Base-by-base conservation (phyloP, 1,284 basidiomycete species). In the Butyriboletus appendiculatus region DNA sequence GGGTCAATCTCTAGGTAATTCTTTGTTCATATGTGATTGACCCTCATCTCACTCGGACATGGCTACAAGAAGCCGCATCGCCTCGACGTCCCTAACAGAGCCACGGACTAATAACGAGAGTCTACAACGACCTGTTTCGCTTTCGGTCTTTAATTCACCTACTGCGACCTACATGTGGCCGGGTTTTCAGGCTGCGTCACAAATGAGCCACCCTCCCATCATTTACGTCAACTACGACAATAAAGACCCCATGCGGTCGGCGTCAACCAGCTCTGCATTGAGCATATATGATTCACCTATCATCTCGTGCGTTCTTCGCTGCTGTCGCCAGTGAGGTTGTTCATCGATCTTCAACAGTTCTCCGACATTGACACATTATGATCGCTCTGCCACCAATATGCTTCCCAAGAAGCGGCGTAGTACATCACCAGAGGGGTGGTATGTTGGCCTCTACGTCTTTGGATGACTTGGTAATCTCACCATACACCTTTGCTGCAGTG, bases 161-260 rank as follows among this genome's bases (percentile, higher is more conserved):
- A 71, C 71, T 61, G 69, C 72, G 60, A 74, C 71, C 55, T 74
- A 73, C 68, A 73, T 73, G 70, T 71, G 69, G 69, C 71, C 72
- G 12, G 62, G 69, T 58, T 68, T 73, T 56, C 69, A 72, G 57
- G 67, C 71, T 51, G 67, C 72, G 22, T 71, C 69, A 46, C 69
- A 74, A 63, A 72, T 72, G 68, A 62, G 58, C 52, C 62, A 73
- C 59, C 69, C 68, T 51, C 69, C 71, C 48, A 56, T 72, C 55
- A 72, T 71, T 71, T 74, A 74, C 61, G 72, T 71, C 59, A 65
- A 74, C 56, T 74, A 74, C 43, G 65, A 67, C 53, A 59, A 58
- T 30, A 69, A 54, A 63, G 59, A 60, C 22, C 37, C 70, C 70
- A 69, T 57, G 69, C 65, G 67, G 58, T 69, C 71, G 26, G 50